Base-by-base conservation (phyloP, 1,284 basidiomycete genomes). In the Pyrrhoderma noxium region DNA sequence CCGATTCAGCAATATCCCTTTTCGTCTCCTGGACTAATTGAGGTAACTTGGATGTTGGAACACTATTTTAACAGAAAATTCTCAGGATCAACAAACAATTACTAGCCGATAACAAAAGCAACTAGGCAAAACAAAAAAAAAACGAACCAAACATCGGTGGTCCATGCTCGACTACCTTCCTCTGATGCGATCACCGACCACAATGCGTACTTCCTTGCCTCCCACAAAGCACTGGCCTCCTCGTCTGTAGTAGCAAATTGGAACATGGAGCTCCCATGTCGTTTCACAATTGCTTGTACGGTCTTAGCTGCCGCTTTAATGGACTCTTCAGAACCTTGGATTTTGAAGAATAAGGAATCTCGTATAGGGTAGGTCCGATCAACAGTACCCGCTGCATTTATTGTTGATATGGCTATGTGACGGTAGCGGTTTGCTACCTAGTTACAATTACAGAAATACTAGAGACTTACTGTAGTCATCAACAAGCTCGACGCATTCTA, bases 301-400 rank as follows among this genome's bases (percentile, higher is more conserved):
- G 59, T 60, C 51, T 66, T 66, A 11, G 71, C 64, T 8, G 72
- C 70, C 47, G 70, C 67, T 38, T 67, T 60, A 60, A 75, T 74
- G 21, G 69, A 59, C 14, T 62, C 62, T 63, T 31, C 66, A 9
- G 47, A 48, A 8, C 72, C 73, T 60, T 75, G 73, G 56, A 79
- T 75, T 61, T 79, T 79, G 66, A 79, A 72, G 65, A 78, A 77
- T 18, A 79, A 64, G 0, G 69, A 67, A 47, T 76, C 73, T 47
- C 65, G 66, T 51, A 70, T 69, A 2, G 66, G 67, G 64, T 71
- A 76, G 37, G 40, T 62, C 61, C 21, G 61, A 63, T 22, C 54
- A 52, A 43, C 64, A 52, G 45, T 27, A 8, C 54, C 54, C 8
- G 54, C 38, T 22, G 46, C 16, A 19, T 56, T 56, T 21, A 56